Base-by-base conservation (phyloP, 73 alveolate species). In the Halteria grandinella region DNA sequence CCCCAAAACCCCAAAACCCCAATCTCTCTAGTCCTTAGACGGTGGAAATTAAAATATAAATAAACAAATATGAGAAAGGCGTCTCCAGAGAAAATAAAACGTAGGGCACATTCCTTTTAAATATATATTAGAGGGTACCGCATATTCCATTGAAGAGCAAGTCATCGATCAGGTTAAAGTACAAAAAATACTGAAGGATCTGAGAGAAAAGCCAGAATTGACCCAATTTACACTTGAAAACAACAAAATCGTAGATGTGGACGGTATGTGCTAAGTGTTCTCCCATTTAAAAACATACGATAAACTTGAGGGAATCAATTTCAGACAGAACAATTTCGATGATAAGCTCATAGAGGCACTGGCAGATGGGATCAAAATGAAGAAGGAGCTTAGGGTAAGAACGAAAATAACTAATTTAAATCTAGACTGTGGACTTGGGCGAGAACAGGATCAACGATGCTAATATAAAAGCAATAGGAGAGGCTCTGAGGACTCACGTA, bases 201-300 rank as follows among this genome's bases (percentile, higher is more conserved):
- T 83, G 44, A 41, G 31, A 33, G 87, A 59, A 7, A 43, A 86
- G 40, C 79, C 83, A 24, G 79, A 57, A 7, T 21, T 83, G 59
- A 74, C 74, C 77, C 80, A 83, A 47, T 21, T 83, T 23, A 83
- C 92, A n/a, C 25, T 72, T 40, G 92, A 83, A 45, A 83, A 83
- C 43, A 69, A 60, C 55, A 37, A 44, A 25, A 63, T 83, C 43
- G 31, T 58, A 5, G 78, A 73, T 48, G 81, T 39, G 1, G 69
- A 25, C 45, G 69, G 75, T 40, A 45, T 54, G 7, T 24, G 63
- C 39, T 20, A 23, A 1, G 72, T 60, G 39, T 39, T 57, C 71
- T 28, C 53, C 37, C 31, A 33, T 1, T 64, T 83, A 8, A 72
- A 64, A 31, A 34, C 32, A 32, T 62, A 55, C 33, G 92, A 83